These are phyloP conservation scores for Tephrocybe sp. DNA, from an alignment of 768 basidiomycete species.

Conservation along the genomic window DNA sequence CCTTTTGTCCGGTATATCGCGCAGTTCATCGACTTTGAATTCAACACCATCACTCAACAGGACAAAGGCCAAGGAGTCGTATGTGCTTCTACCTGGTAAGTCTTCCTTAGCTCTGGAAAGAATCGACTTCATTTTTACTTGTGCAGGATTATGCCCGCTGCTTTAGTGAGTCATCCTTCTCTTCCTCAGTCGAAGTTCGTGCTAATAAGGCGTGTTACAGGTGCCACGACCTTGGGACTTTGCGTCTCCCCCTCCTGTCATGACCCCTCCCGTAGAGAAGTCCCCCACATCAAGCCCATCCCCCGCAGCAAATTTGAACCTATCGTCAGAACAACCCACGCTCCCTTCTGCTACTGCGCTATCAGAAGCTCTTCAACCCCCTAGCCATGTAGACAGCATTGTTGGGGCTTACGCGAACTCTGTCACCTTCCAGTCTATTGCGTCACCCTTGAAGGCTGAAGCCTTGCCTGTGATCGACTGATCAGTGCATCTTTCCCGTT, in stretches of 20 bases:
- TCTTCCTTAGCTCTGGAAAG: background rate
- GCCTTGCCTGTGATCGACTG: too few relatives aligned
- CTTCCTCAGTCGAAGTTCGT: background rate
- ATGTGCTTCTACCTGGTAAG: slow-evolving; percentile 86
- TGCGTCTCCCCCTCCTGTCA: slow-evolving; percentile 36
- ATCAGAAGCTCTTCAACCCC: background rate
- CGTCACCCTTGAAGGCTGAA: too few relatives aligned
- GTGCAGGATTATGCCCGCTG: slow-evolving; percentile 76
- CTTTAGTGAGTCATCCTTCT: slow-evolving; percentile 42
- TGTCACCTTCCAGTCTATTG: slow-evolving; percentile 12
- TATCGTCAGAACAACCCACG: background rate
- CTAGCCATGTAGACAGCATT: slow-evolving; percentile 1
- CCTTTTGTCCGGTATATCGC: slow-evolving; percentile 85
- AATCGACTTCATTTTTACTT: background rate
- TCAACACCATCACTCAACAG: slow-evolving; percentile 57
- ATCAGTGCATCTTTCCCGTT: too few relatives aligned
- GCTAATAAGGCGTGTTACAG: slow-evolving; percentile 24
- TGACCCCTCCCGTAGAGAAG: slow-evolving; percentile 24
- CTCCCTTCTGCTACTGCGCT: background rate
- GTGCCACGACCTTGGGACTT: slow-evolving; percentile 84
- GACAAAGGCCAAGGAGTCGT: slow-evolving; percentile 78
- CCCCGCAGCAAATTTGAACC: background rate
- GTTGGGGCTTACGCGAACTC: slow-evolving; percentile 15
- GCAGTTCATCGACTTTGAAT: slow-evolving; percentile 79
- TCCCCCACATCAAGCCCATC: slow-evolving; percentile 1